Base-by-base conservation (phyloP, 2,329 filamentous ascomycete genomes). In the Esteya vermicola region DNA sequence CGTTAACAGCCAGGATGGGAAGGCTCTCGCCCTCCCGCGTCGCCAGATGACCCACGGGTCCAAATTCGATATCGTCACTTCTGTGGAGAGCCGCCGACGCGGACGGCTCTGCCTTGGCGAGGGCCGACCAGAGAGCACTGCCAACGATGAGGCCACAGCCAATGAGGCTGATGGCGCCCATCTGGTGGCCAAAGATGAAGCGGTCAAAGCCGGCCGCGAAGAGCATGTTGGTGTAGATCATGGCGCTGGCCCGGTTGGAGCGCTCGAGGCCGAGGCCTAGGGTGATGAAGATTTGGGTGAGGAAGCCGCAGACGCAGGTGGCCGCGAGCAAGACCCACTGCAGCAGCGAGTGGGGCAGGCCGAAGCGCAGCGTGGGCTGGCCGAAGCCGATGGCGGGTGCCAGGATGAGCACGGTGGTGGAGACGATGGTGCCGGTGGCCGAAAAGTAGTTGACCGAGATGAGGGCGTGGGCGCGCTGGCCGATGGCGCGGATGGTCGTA, bases 381-480 rank as follows among this genome's bases (percentile, higher is more conserved):
- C 54, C 58, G 36, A 70, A 53, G 44, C 62, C 50, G 36, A 65
- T 55, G n/a, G 56, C 28, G 16, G 70, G 63, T 0, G 61, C 64
- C 5, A 66, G 65, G 2, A 65, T 60, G 47, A 93, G 71, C 23
- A 72, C 72, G 1, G 73, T 49, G 2, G 69, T 54, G 33, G 78
- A 78, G 36, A 93, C 75, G 3, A 86, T 50, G 0, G 75, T 79
- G 50, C 79, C 83, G 61, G 74, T 79, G 0, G 66, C 62, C 4
- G 77, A 75, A 52, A 94, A 93, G 58, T 88, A 93, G 51, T 85
- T 93, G 41, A 93, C 84, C 2, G 75, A 81, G 42, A 93, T 76
- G n/a, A 94, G 64, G 0, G 86, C 75, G 53, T 93, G 85, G 0
- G 82, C 81, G 22, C 83, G 72, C 49, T 75, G 74, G 13, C 88